A percentile compares a stretch with the other conserved stretches of the same genome.
These are phyloP conservation scores for Ceratobasidium papillatum DNA, from an alignment of 1,284 basidiomycete species.

Conservation along the genomic window DNA sequence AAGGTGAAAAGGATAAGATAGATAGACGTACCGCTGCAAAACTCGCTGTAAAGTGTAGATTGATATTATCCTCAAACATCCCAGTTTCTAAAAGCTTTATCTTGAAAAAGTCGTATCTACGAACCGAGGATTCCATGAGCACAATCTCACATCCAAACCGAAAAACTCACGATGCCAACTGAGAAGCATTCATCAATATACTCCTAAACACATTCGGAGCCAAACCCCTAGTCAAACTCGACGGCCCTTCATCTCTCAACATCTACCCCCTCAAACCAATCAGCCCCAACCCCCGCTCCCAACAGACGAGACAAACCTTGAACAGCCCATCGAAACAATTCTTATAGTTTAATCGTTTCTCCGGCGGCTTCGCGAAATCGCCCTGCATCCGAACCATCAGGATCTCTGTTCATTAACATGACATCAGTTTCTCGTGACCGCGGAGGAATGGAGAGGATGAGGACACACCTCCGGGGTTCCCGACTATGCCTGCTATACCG, in stretches of 20 bases:
- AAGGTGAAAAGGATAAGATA: slow-evolving; percentile 52
- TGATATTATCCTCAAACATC: slow-evolving; percentile 82
- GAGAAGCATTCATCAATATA: slow-evolving; percentile 89
- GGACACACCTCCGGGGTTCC: slow-evolving; percentile 72
- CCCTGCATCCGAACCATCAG: slow-evolving; percentile 87
- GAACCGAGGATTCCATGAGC: background rate
- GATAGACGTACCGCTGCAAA: slow-evolving; percentile 81
- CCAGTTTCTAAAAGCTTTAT: slow-evolving; percentile 72
- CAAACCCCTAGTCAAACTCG: slow-evolving; percentile 79
- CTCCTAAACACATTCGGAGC: slow-evolving; percentile 88
- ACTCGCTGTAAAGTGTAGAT: slow-evolving; percentile 83
- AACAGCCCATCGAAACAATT: slow-evolving; percentile 85
- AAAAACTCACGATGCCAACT: slow-evolving; percentile 78
- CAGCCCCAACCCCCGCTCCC: background rate
- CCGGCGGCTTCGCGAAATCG: slow-evolving; percentile 85
- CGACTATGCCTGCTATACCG: slow-evolving; percentile 81
- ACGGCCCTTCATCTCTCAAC: slow-evolving; percentile 82
- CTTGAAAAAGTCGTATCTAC: slow-evolving; percentile 91
- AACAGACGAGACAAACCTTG: slow-evolving; percentile 57
- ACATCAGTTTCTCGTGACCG: slow-evolving; percentile 21
- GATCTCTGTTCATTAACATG: slow-evolving; percentile 68
- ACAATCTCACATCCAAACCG: background rate
- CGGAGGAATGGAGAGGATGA: background rate
- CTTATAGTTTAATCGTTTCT: slow-evolving; percentile 87
- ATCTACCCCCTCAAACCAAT: slow-evolving; percentile 67